Base-by-base conservation (phyloP, 192 early-diverging fungal species). In the Linnemannia hyalina region DNA sequence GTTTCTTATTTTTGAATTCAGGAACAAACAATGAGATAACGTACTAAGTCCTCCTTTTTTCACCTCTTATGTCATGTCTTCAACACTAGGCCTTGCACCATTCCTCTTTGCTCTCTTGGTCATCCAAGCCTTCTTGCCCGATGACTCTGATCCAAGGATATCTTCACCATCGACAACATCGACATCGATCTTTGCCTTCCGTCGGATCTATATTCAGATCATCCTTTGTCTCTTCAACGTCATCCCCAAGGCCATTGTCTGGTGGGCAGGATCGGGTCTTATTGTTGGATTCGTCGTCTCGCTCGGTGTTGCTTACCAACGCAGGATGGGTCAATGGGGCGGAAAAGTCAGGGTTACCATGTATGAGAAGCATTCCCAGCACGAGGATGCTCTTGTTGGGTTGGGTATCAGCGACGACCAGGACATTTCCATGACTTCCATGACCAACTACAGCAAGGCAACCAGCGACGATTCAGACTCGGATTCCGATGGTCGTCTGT, bases 241-340 rank as follows among this genome's bases (percentile, higher is more conserved):
- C 32, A 49, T 86, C 7, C 82, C 77, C 9, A 90, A 90, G 76
- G 91, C 90, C n/a, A 89, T 91, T 74, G 71, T 91, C 23, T 92
- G 91, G 91, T 92, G 91, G 91, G 90, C 91, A 42, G 74, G 90
- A 26, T 74, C 90, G 38, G 90, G 91, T 18, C 71, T 91, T 29
- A n/a, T 89, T 9, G 83, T 89, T 20, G 91, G 91, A 4, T 85
- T 88, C 36, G 70, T 92, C 26, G 87, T 80, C 13, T 77, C 87
- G 0, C 22, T 92, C 18, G 13, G 76, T 11, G 80, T 91, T 42
- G 87, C 83, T 49, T 73, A 68, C 42, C 83, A 85, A 70, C 83
- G 70, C 32, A 69, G 49, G 4, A 57, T 60, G 71, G 83, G 83
- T 36, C 78, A 32, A 18, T 85, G 83, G 83, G 83, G 83, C 1